phyloP scores from a whole-genome alignment of 257 asterid species.

The Jaltomata sinuosa region DNA sequence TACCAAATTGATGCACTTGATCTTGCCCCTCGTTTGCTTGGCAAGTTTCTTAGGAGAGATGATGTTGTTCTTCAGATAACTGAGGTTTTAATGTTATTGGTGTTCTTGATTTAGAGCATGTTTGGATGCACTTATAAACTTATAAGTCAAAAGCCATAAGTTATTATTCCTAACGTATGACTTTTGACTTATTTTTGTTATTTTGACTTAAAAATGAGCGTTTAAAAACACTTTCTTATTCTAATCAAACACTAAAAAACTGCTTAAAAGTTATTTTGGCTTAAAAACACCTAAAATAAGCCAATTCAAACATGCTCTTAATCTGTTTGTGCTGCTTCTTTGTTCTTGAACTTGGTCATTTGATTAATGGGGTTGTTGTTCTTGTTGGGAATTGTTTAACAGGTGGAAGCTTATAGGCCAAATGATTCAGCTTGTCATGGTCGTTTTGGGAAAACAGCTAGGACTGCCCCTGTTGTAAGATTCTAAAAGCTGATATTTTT shows the following conservation, averaged over 20 bases:
- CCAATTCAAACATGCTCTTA: too few relatives aligned
- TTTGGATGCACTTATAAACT: too few relatives aligned
- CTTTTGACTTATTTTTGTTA: too few relatives aligned
- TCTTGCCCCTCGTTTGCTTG: slow-evolving; percentile 94
- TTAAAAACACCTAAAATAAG: too few relatives aligned
- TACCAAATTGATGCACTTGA: slow-evolving; percentile 87
- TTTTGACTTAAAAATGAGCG: too few relatives aligned
- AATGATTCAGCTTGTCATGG: slow-evolving; percentile 97
- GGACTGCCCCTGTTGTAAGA: slow-evolving; percentile 92
- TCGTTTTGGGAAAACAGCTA: slow-evolving; percentile 78
- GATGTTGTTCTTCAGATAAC: slow-evolving; percentile 86
- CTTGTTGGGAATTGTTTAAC: slow-evolving; percentile 7
- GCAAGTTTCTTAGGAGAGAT: slow-evolving; percentile 73
- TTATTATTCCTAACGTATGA: too few relatives aligned
- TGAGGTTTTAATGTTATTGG: slow-evolving; percentile 35
- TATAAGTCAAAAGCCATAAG: too few relatives aligned
- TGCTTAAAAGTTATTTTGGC: too few relatives aligned
- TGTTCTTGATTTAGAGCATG: background rate
- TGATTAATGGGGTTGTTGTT: background rate
- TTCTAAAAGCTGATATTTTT: background rate
- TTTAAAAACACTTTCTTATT: too few relatives aligned
- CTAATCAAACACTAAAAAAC: too few relatives aligned
- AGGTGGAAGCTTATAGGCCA: slow-evolving; percentile 97
- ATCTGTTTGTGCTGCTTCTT: background rate
- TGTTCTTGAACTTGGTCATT: background rate